A percentile compares a stretch with the other conserved stretches of the same genome.
Evolutionary conservation across 768 basidiomycete genomes (phyloP).

Genomic region (Tylopilus vinaceipallidus): DNA sequence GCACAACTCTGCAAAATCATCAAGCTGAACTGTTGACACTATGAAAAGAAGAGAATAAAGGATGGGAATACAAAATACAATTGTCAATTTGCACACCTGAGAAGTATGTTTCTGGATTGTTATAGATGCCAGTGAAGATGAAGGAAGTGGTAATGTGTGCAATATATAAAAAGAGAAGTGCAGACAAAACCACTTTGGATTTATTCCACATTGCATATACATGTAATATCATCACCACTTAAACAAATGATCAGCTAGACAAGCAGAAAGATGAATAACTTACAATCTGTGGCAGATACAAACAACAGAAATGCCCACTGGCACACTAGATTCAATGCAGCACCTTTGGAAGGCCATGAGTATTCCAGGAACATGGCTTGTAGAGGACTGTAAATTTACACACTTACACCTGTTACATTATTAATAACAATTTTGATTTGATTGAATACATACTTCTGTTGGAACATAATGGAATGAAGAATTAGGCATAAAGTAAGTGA

Average conservation of each 20-base stretch:
- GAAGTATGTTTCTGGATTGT: background rate
- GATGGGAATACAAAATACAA: background rate
- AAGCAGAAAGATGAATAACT: background rate
- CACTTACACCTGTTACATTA: background rate
- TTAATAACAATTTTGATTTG: too few species aligned
- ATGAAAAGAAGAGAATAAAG: background rate
- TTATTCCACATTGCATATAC: background rate
- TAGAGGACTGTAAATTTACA: too few species aligned
- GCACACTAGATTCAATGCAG: background rate
- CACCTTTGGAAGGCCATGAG: background rate
- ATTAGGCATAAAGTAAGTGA: too few species aligned
- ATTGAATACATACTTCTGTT: too few species aligned
- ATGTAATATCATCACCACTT: background rate
- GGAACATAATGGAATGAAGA: too few species aligned
- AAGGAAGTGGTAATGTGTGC: background rate
- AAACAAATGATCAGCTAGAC: background rate
- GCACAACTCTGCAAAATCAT: background rate
- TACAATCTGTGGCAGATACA: background rate
- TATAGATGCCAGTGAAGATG: background rate
- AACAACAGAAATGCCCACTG: background rate
- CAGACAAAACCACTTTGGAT: background rate
- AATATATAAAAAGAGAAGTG: background rate
- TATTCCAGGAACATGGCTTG: too few species aligned
- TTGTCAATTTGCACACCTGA: background rate
- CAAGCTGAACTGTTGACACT: background rate